Percentiles rank a stretch among this genome's conserved stretches.
Conservation (phyloP, 257 asterid genomes). For the Forsythia viridissima region DNA sequence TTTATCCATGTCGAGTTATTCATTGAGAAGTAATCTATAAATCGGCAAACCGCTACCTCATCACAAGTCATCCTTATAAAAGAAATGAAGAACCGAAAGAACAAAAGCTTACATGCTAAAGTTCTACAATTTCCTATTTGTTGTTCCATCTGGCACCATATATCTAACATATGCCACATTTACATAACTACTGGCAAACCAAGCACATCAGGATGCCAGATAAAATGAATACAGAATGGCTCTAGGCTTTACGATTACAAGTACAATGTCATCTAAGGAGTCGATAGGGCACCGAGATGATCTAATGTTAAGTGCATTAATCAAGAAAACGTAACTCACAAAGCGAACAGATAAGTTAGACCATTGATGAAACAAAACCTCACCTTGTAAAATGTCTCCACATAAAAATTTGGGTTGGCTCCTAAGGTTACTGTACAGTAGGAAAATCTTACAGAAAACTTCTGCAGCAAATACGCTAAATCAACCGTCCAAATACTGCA, state of each 20-base stretch:
- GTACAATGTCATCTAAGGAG: background rate
- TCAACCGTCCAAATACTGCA: slow-evolving; percentile 97
- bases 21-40: background rate
- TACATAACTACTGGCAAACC: background rate
- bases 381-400: slow-evolving; percentile 93
- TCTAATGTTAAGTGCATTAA: background rate
- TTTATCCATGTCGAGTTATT: background rate
- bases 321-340: background rate
- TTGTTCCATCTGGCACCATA: background rate
- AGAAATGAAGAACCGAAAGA: background rate
- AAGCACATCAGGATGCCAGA: background rate
- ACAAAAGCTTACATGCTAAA: background rate
- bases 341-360: slow-evolving; percentile 6
- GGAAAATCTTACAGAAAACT: slow-evolving; percentile 71
- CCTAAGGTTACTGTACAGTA: slow-evolving; percentile 93
- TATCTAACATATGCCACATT: background rate
- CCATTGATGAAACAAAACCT: slow-evolving; percentile 12
- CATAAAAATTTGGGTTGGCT: slow-evolving; percentile 90
- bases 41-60: background rate
- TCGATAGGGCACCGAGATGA: slow-evolving; percentile 2
- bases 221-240: background rate
- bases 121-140: slow-evolving; percentile 3
- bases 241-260: background rate
- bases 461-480: slow-evolving; percentile 93
- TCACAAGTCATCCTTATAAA: background rate